A percentile compares a stretch with the other conserved stretches of the same genome.
These are phyloP conservation scores for Chrysoporthe austroafricana DNA, from an alignment of 2,329 filamentous ascomycete species.

Conservation along the genomic window DNA sequence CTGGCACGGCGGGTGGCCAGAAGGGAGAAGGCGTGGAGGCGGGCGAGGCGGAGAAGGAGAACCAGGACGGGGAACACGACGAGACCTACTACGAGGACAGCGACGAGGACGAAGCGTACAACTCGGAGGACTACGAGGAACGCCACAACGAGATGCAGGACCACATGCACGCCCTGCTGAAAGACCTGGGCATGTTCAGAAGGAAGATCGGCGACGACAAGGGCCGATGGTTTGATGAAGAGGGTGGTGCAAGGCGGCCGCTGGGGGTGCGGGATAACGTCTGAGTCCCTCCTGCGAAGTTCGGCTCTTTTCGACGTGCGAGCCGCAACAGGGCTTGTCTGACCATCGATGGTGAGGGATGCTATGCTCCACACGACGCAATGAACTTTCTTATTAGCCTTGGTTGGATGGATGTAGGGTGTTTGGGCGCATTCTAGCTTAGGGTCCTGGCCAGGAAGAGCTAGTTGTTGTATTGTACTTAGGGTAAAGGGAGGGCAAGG, in stretches of 20 bases:
- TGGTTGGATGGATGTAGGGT: slow-evolving; percentile 14
- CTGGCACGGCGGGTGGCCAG: slow-evolving; percentile 34
- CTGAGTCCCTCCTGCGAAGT: slow-evolving; percentile 31
- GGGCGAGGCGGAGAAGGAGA: slow-evolving; percentile 26
- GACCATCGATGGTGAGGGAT: background rate
- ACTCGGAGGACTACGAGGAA: slow-evolving; percentile 54
- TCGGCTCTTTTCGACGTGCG: slow-evolving; percentile 12
- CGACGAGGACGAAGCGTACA: slow-evolving; percentile 63
- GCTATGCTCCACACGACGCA: background rate
- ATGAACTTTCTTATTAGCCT: background rate
- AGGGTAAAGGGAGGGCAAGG: background rate
- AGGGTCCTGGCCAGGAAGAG: background rate
- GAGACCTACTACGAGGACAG: slow-evolving; percentile 53
- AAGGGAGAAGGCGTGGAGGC: slow-evolving; percentile 31
- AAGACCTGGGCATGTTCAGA: slow-evolving; percentile 79
- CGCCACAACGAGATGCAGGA: slow-evolving; percentile 72
- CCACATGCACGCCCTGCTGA: slow-evolving; percentile 82
- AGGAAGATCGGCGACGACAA: slow-evolving; percentile 86
- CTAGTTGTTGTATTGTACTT: background rate
- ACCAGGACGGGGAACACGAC: slow-evolving; percentile 25
- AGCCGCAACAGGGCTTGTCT: slow-evolving; percentile 4
- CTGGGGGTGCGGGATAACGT: slow-evolving; percentile 49
- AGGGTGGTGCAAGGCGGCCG: slow-evolving; percentile 54
- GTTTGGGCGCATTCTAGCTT: slow-evolving; percentile 15
- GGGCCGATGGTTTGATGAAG: slow-evolving; percentile 69